Evolutionary conservation across 2,329 filamentous ascomycete species (phyloP).

Genomic region (Sporothrix sp.): DNA sequence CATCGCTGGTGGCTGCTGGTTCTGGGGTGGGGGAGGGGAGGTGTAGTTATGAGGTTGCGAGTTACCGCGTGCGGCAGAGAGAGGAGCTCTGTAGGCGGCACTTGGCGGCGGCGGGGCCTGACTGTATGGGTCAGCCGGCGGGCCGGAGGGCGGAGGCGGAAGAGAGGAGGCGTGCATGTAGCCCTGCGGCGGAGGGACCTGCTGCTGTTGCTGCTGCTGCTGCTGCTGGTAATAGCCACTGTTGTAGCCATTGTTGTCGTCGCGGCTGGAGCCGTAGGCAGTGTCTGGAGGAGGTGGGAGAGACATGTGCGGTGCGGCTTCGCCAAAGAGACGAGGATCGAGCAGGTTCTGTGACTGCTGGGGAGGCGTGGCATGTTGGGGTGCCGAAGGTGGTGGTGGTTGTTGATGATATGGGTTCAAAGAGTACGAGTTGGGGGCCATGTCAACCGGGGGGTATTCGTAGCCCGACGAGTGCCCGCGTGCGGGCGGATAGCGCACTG

Average conservation of each 20-base stretch:
- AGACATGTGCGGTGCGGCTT: constrained; percentile 8
- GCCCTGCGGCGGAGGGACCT: not conserved
- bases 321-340: constrained; percentile 19
- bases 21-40: constrained; percentile 10
- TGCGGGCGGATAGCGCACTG: constrained; percentile 7
- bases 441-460: constrained; percentile 6
- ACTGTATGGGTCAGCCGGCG: constrained; percentile 4
- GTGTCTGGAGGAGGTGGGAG: not conserved
- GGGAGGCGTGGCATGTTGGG: not conserved
- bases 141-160: not conserved
- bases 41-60: constrained; percentile 16
- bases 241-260: not conserved
- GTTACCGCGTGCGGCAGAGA: not conserved
- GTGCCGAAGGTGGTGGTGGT: not conserved
- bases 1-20: constrained; percentile 5
- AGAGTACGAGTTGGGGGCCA: not conserved
- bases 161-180: constrained; percentile 3
- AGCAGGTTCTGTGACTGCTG: constrained; percentile 9
- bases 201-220: not conserved
- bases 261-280: not conserved
- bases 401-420: constrained; percentile 11
- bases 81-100: constrained; percentile 3
- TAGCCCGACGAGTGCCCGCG: constrained; percentile 4
- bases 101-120: constrained; percentile 1
- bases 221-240: not conserved